These are phyloP conservation scores for Ogataea haglerorum DNA, from an alignment of 805 yeast species.

Conservation along the genomic window DNA sequence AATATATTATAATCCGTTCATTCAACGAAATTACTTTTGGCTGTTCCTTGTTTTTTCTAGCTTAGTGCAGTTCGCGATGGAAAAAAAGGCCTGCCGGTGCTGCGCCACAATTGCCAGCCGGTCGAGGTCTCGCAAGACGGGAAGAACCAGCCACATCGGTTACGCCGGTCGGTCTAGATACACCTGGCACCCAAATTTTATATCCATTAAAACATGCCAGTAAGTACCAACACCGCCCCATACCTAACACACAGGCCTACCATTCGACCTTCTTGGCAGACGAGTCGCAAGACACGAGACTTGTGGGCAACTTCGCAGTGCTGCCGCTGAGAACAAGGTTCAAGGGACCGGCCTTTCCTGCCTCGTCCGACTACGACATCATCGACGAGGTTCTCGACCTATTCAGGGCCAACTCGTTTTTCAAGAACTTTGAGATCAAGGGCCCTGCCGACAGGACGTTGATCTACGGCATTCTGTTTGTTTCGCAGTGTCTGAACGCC, in stretches of 20 bases:
- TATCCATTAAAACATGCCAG: slow-evolving; percentile 11
- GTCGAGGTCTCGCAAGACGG: background rate
- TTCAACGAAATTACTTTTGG: slow-evolving; percentile 6
- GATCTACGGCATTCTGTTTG: slow-evolving; percentile 88
- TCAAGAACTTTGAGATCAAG: slow-evolving; percentile 94
- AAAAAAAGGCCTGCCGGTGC: slow-evolving; percentile 1
- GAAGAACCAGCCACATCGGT: slow-evolving; percentile 1
- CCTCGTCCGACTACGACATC: slow-evolving; percentile 76
- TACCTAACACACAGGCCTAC: slow-evolving; percentile 47
- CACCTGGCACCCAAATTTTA: slow-evolving; percentile 4
- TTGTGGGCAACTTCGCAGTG: slow-evolving; percentile 77
- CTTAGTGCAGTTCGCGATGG: slow-evolving; percentile 8
- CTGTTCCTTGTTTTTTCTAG: slow-evolving; percentile 6
- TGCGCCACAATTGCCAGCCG: background rate
- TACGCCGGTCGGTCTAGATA: background rate
- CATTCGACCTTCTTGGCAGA: slow-evolving; percentile 76
- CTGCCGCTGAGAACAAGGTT: slow-evolving; percentile 79
- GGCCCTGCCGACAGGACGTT: slow-evolving; percentile 91
- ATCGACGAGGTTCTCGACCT: slow-evolving; percentile 88
- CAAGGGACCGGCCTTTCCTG: slow-evolving; percentile 90
- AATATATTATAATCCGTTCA: slow-evolving; percentile 9
- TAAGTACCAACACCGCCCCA: slow-evolving; percentile 5
- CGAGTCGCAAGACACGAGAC: slow-evolving; percentile 51
- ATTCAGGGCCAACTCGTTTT: slow-evolving; percentile 93
- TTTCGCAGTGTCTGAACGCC: slow-evolving; percentile 77